Percentiles rank a stretch among this genome's conserved stretches.
Evolutionary conservation across 176 grass and related monocot genomes (phyloP).

Genomic region (Rhynchospora breviuscula): DNA sequence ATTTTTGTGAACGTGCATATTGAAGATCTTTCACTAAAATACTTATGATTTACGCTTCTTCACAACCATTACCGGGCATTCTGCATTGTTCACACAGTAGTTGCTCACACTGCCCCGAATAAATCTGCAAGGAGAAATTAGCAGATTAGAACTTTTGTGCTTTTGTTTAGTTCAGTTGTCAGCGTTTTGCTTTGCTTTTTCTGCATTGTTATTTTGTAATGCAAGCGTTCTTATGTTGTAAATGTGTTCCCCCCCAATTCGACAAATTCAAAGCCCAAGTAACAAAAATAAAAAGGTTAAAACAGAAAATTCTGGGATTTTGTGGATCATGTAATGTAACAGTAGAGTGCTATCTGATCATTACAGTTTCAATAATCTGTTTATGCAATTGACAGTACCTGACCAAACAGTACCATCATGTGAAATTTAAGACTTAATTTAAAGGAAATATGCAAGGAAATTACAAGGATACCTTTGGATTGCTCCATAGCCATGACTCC

Average conservation of each 20-base stretch:
- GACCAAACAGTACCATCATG: not conserved
- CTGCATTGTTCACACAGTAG: not conserved
- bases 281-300: no score
- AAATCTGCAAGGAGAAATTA: not conserved
- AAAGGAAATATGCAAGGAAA: not conserved
- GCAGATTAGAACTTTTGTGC: not conserved
- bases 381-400: not conserved
- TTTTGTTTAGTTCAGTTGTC: not conserved
- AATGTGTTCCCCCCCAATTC: not conserved
- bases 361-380: no score
- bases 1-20: not conserved
- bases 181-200: not conserved
- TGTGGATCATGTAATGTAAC: not conserved
- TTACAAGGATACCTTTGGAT: constrained; percentile 37
- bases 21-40: not conserved
- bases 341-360: no score
- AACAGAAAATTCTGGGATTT: no score
- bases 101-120: not conserved
- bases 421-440: not conserved
- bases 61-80: not conserved
- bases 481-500: constrained; percentile 60
- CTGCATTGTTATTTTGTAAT: not conserved
- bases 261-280: no score
- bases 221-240: not conserved
- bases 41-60: not conserved